phyloP scores from a whole-genome alignment of 2,329 filamentous ascomycete species.

The Aspergillus flavus region DNA sequence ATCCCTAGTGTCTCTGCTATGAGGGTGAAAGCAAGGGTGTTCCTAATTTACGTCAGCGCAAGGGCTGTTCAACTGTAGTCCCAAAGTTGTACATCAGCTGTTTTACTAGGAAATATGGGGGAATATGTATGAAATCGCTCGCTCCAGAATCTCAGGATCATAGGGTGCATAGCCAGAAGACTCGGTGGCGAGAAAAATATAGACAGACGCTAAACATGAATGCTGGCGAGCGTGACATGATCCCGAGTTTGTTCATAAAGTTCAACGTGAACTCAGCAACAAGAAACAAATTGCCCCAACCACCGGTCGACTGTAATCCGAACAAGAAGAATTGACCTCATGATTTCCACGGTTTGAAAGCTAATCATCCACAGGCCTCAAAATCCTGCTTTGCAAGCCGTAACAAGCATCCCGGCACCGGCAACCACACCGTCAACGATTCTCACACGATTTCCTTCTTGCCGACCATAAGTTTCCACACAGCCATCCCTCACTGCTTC shows the following conservation, averaged over 20 bases:
- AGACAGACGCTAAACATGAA: neutral
- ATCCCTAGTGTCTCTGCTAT: neutral
- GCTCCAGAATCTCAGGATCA: neutral
- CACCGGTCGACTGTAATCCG: neutral
- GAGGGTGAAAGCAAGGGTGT: neutral
- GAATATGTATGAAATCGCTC: neutral
- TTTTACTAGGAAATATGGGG: too few species aligned
- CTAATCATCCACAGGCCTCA: slow-evolving; percentile 15
- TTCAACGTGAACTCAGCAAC: neutral
- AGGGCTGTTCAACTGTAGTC: neutral
- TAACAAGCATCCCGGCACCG: slow-evolving; percentile 39
- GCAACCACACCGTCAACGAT: slow-evolving; percentile 71
- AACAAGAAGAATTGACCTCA: neutral
- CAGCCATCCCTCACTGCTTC: slow-evolving; percentile 72
- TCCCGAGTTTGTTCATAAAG: neutral
- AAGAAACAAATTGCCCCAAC: neutral
- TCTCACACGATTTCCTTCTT: slow-evolving; percentile 60
- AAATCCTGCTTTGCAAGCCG: slow-evolving; percentile 41
- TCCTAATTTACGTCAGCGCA: neutral
- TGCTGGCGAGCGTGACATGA: neutral
- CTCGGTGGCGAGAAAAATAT: neutral
- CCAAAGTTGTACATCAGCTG: too few species aligned
- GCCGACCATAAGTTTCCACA: slow-evolving; percentile 63
- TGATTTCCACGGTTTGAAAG: neutral
- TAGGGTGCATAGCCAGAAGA: neutral